phyloP scores from a whole-genome alignment of 2,329 filamentous ascomycete genomes.

The Sphaerulina populicola region DNA sequence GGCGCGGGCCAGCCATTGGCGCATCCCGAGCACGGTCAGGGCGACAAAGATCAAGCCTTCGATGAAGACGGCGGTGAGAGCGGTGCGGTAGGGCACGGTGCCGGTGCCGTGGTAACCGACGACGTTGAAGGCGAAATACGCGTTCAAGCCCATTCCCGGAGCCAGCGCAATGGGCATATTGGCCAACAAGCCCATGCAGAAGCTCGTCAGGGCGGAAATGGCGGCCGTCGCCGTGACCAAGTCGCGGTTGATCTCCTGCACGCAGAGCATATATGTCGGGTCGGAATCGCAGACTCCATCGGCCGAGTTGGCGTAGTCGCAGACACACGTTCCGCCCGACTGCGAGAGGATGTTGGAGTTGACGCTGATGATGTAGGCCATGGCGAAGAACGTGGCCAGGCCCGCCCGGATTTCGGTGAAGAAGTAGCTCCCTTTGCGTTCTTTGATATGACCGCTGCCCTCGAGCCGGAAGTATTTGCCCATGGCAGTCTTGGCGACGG shows the following conservation, averaged over 20 bases:
- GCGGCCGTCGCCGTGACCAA: conserved; percentile 78
- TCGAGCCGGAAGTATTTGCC: conserved; percentile 73
- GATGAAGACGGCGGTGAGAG: conserved; percentile 78
- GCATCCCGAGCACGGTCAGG: conserved; percentile 69
- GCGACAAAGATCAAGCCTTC: conserved; percentile 80
- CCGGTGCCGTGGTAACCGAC: conserved; percentile 70
- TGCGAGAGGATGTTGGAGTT: conserved; percentile 61
- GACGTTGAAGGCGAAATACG: conserved; percentile 75
- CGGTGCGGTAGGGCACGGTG: conserved; percentile 63
- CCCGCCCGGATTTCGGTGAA: conserved; percentile 78
- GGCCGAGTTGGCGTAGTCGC: conserved; percentile 40
- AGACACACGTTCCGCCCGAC: conserved; percentile 68
- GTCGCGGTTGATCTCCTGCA: conserved; percentile 59
- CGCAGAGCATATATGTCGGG: conserved; percentile 56
- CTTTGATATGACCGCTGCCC: conserved; percentile 66
- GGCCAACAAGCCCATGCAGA: conserved; percentile 73
- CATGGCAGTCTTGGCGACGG: conserved; percentile 56
- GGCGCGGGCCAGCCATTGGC: conserved; percentile 78
- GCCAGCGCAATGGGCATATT: conserved; percentile 67
- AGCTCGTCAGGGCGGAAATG: conserved; percentile 68
- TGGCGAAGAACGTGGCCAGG: conserved; percentile 58
- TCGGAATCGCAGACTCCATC: conserved; percentile 48
- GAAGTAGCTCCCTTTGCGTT: conserved; percentile 68
- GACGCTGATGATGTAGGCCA: conserved; percentile 70
- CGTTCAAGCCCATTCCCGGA: conserved; percentile 74